Conservation (phyloP, 352 stramenopile genomes). For the Phytophthora fragariaefolia region DNA sequence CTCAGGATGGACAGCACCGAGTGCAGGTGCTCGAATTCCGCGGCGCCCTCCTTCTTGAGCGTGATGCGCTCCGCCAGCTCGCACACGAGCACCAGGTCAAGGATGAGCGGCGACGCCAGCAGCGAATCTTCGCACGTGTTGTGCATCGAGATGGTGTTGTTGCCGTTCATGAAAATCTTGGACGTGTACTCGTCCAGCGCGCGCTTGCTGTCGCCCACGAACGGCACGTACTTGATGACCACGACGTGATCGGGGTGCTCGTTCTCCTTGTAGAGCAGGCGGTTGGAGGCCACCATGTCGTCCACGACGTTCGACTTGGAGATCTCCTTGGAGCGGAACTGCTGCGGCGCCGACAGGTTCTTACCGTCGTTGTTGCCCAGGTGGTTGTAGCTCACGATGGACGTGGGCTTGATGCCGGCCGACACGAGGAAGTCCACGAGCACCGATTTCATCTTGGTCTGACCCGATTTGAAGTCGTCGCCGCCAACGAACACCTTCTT, state of each 20-base stretch:
- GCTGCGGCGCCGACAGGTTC: slow-evolving; percentile 98
- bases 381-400: slow-evolving; percentile 99
- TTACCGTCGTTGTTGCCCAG: slow-evolving; percentile 99
- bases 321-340: slow-evolving; percentile 99
- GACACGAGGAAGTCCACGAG: slow-evolving; percentile 99
- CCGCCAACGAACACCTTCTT: slow-evolving; percentile 98
- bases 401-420: slow-evolving; percentile 98
- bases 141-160: slow-evolving; percentile 99
- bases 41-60: slow-evolving; percentile 91
- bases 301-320: slow-evolving; percentile 99
- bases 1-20: slow-evolving; percentile 97
- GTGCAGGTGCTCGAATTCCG: slow-evolving; percentile 96
- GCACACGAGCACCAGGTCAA: slow-evolving; percentile 98
- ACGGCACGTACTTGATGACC: slow-evolving; percentile 99
- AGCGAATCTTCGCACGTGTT: slow-evolving; percentile 99
- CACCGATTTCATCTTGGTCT: slow-evolving; percentile 99
- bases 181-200: slow-evolving; percentile 99
- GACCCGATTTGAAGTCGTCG: slow-evolving; percentile 99
- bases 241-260: slow-evolving; percentile 99
- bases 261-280: slow-evolving; percentile 97
- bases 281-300: slow-evolving; percentile 98
- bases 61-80: slow-evolving; percentile 97
- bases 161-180: slow-evolving; percentile 99
- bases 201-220: slow-evolving; percentile 98
- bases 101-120: slow-evolving; percentile 97